A percentile compares a stretch with the other conserved stretches of the same genome.
Evolutionary conservation across 441 rosid species (phyloP).

Genomic region (Erodium trifolium): DNA sequence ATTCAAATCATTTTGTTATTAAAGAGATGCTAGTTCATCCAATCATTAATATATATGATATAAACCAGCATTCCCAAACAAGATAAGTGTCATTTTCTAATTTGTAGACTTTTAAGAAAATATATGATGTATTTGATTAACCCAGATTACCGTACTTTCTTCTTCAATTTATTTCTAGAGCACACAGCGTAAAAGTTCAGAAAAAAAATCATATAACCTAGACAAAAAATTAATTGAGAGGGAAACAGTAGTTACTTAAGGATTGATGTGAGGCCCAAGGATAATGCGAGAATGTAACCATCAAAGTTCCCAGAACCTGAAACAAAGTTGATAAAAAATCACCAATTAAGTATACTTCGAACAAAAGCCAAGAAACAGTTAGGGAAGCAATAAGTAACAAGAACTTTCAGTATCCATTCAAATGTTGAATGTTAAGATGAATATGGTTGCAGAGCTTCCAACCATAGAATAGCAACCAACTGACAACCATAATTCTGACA

Average conservation of each 20-base stretch:
- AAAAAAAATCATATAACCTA: conserved; percentile 9
- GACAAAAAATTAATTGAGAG: conserved; percentile 4
- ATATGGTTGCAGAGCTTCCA: too few species aligned
- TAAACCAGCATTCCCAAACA: background rate
- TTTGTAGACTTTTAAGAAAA: background rate
- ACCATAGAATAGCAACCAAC: too few species aligned
- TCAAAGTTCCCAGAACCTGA: conserved; percentile 57
- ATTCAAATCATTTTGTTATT: background rate
- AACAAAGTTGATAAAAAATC: background rate
- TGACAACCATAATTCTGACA: too few species aligned
- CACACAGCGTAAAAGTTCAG: background rate
- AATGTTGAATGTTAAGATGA: too few species aligned
- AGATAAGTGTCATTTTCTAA: background rate
- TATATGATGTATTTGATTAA: background rate
- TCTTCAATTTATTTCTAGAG: background rate
- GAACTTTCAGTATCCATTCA: too few species aligned
- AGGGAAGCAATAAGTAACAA: too few species aligned
- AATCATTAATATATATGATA: background rate
- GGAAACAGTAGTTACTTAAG: conserved; percentile 46
- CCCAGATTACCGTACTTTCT: background rate
- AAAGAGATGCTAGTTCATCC: background rate
- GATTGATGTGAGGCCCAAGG: conserved; percentile 64
- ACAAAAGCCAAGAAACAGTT: too few species aligned
- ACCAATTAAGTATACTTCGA: background rate
- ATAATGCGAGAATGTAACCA: conserved; percentile 65